Percentiles rank a stretch among this genome's conserved stretches.
Conservation (phyloP, 371 early-diverging fungal species). For the Homolaphlyctis polyrhiza region DNA sequence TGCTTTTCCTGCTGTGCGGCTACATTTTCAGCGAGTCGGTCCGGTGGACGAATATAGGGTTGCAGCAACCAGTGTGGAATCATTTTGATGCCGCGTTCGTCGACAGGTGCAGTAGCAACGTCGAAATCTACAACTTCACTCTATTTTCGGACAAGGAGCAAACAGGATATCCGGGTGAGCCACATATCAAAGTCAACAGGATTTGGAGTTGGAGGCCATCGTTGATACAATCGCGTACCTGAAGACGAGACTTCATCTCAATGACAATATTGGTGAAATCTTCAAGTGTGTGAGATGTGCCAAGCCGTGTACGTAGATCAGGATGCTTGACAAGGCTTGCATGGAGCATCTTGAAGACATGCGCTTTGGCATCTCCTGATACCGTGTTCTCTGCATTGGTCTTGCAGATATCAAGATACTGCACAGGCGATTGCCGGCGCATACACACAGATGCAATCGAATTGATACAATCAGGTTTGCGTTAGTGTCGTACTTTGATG, state of each 20-base stretch:
- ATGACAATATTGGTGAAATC: background rate
- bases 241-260: slow-evolving; percentile 38
- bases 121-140: background rate
- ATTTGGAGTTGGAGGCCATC: no score
- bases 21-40: no score
- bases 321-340: slow-evolving; percentile 25
- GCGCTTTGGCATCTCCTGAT: slow-evolving; percentile 67
- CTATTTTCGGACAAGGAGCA: no score
- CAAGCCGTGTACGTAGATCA: background rate
- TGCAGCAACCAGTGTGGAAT: slow-evolving; percentile 70
- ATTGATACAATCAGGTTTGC: no score
- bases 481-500: no score
- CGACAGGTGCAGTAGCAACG: background rate
- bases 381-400: slow-evolving; percentile 50
- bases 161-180: no score
- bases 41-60: slow-evolving; percentile 65
- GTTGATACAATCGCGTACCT: no score
- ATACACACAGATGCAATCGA: background rate
- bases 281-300: background rate
- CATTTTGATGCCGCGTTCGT: slow-evolving; percentile 32
- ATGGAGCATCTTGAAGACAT: slow-evolving; percentile 91
- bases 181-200: no score
- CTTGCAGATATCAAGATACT: slow-evolving; percentile 75
- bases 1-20: no score
- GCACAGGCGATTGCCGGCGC: background rate